A percentile compares a stretch with the other conserved stretches of the same genome.
Conservation (phyloP, 1,284 basidiomycete genomes). For the Apiotrichum sp. region DNA sequence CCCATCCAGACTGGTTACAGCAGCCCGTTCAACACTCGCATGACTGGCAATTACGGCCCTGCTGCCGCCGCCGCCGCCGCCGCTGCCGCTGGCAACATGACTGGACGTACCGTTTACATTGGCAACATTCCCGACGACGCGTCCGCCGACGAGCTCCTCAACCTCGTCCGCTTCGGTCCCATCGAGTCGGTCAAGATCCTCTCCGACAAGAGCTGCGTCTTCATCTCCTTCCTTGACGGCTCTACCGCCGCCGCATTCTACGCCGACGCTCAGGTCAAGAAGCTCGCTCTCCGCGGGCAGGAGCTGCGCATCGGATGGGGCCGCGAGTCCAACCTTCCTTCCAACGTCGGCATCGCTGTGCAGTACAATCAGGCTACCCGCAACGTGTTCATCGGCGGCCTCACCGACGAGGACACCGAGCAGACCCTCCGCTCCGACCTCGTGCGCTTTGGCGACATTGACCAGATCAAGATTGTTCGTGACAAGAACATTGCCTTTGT, state of each 20-base stretch:
- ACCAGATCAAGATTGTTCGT: slow-evolving; percentile 94
- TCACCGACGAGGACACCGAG: slow-evolving; percentile 82
- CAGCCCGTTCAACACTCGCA: slow-evolving; percentile 44
- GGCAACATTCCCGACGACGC: slow-evolving; percentile 95
- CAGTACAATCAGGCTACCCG: slow-evolving; percentile 82
- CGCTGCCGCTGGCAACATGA: slow-evolving; percentile 59
- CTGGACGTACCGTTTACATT: slow-evolving; percentile 90
- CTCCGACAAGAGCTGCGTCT: slow-evolving; percentile 97
- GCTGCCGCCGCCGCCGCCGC: slow-evolving; percentile 68
- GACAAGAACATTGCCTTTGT: slow-evolving; percentile 98
- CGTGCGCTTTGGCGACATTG: slow-evolving; percentile 84
- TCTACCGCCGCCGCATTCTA: slow-evolving; percentile 88
- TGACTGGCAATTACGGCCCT: slow-evolving; percentile 52
- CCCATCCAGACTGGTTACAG: slow-evolving; percentile 4
- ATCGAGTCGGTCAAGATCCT: slow-evolving; percentile 91
- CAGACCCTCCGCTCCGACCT: slow-evolving; percentile 78
- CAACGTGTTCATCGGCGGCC: slow-evolving; percentile 87
- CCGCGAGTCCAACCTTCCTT: slow-evolving; percentile 78
- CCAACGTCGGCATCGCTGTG: slow-evolving; percentile 76
- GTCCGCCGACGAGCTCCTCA: slow-evolving; percentile 93
- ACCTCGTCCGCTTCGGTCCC: slow-evolving; percentile 95
- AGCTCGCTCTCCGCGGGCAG: slow-evolving; percentile 79
- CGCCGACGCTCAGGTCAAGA: slow-evolving; percentile 88
- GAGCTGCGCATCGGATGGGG: slow-evolving; percentile 97
- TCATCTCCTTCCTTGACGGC: slow-evolving; percentile 92